phyloP scores from a whole-genome alignment of 768 basidiomycete species.

The Fibroporia radiculosa region DNA sequence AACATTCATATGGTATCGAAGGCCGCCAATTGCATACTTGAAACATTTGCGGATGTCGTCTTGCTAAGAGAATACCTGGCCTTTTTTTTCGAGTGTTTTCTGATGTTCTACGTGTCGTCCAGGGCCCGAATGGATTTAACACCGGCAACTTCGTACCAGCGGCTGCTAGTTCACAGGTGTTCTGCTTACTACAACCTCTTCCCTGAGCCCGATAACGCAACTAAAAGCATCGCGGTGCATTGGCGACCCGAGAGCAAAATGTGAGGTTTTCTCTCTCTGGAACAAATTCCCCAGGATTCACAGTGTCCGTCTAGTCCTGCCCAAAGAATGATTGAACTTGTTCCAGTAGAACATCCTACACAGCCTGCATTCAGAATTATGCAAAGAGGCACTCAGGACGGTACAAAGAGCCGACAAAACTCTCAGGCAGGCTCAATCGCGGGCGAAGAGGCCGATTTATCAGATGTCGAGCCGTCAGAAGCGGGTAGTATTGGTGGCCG shows the following conservation, averaged over 20 bases:
- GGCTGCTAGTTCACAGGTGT: conserved; percentile 80
- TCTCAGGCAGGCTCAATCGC: conserved; percentile 70
- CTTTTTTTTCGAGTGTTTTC: neutral
- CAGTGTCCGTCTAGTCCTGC: conserved; percentile 41
- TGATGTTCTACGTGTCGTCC: neutral
- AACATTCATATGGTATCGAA: conserved; percentile 6
- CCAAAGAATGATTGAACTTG: conserved; percentile 66
- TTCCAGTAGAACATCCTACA: conserved; percentile 60
- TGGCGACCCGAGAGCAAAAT: conserved; percentile 62
- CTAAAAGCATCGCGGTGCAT: conserved; percentile 55
- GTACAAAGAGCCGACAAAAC: conserved; percentile 45
- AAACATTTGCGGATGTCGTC: neutral
- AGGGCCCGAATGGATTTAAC: conserved; percentile 61
- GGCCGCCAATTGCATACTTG: conserved; percentile 9
- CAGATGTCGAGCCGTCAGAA: conserved; percentile 76
- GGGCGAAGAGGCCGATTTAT: conserved; percentile 70
- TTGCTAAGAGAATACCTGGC: neutral
- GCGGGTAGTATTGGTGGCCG: conserved; percentile 71
- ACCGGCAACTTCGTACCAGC: conserved; percentile 75
- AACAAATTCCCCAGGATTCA: neutral
- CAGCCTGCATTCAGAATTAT: conserved; percentile 88
- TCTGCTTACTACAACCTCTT: conserved; percentile 72
- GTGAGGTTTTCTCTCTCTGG: conserved; percentile 37
- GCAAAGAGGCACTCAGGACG: conserved; percentile 55
- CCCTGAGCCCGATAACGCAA: conserved; percentile 58